Percentiles rank a stretch among this genome's conserved stretches.
phyloP scores from a whole-genome alignment of 1,284 basidiomycete genomes.

The Cryptococcus hybrid region DNA sequence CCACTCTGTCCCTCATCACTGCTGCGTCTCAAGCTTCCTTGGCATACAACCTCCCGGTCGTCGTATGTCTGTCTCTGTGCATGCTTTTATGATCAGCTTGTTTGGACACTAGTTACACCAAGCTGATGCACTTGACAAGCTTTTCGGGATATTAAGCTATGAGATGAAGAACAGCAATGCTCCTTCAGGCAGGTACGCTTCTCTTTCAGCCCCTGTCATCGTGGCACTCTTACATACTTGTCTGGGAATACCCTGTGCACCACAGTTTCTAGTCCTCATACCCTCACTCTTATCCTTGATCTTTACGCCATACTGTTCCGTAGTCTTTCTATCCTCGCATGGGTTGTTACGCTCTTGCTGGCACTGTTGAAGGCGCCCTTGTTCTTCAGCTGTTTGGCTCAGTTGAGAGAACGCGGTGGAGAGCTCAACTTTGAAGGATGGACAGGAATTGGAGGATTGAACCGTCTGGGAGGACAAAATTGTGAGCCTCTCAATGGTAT shows the following conservation, averaged over 20 bases:
- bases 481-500: background rate
- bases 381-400: slow-evolving; percentile 27
- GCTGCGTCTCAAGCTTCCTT: slow-evolving; percentile 16
- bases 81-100: background rate
- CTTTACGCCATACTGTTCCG: slow-evolving; percentile 17
- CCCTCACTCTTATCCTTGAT: slow-evolving; percentile 35
- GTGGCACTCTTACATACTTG: background rate
- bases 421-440: slow-evolving; percentile 23
- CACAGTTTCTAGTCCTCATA: slow-evolving; percentile 33
- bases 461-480: background rate
- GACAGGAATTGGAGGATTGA: slow-evolving; percentile 1
- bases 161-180: slow-evolving; percentile 29
- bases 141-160: slow-evolving; percentile 39
- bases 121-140: slow-evolving; percentile 18
- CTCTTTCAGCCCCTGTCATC: background rate
- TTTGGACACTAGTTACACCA: background rate
- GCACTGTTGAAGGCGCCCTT: slow-evolving; percentile 35
- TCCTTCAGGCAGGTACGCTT: slow-evolving; percentile 23
- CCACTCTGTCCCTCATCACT: slow-evolving; percentile 30
- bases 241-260: background rate
- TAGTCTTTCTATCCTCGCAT: slow-evolving; percentile 9
- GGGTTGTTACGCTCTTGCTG: slow-evolving; percentile 22
- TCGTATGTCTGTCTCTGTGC: slow-evolving; percentile 25
- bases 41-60: slow-evolving; percentile 40
- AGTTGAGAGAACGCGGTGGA: slow-evolving; percentile 36